Base-by-base conservation (phyloP, 78 protist genomes). In the Dictyostelium capitatum region DNA sequence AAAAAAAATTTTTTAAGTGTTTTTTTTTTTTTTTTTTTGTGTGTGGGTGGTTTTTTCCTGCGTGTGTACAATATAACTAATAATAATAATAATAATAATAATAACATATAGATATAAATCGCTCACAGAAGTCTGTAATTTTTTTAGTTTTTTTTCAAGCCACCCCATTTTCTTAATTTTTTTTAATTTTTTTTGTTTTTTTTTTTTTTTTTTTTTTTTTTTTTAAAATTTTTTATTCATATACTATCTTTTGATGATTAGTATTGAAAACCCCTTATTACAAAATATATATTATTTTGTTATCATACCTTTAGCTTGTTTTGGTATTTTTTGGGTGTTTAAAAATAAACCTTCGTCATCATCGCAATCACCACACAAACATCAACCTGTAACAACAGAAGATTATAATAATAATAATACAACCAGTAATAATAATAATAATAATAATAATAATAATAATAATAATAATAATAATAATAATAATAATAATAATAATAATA, bases 251-350 rank as follows among this genome's bases (percentile, higher is more conserved):
- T 75, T 75, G 7, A 75, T 75, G 56, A 41, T 51, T 25, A 41
- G 47, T 47, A 37, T 74, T 74, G 54, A 74, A 47, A 47, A 74
- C 54, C 48, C 81, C 15, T 48, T 75, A 41, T 48, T 51, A 14
- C 57, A 43, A 48, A 75, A 75, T 50, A 48, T 75, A 15, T 75
- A 48, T 48, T 75, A 75, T 75, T 75, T 75, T 75, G 62, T 75
- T 48, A 48, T 75, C 25, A 41, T 75, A 14, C 62, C 81, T 11
- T 41, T 46, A 20, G 15, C 50, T 48, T 75, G 81, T 75, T 48
- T 75, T 75, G 43, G 17, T 12, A 48, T 75, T 25, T 75, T 48
- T 75, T 48, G 62, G 43, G 47, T 75, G 23, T 43, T 75, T 11
- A 47, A 37, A 32, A 37, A 37, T 37, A 37, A 37, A 37, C 43